Evolutionary conservation across 1,139 yeast species (phyloP).

Genomic region (Scheffersomyces segobiensis): DNA sequence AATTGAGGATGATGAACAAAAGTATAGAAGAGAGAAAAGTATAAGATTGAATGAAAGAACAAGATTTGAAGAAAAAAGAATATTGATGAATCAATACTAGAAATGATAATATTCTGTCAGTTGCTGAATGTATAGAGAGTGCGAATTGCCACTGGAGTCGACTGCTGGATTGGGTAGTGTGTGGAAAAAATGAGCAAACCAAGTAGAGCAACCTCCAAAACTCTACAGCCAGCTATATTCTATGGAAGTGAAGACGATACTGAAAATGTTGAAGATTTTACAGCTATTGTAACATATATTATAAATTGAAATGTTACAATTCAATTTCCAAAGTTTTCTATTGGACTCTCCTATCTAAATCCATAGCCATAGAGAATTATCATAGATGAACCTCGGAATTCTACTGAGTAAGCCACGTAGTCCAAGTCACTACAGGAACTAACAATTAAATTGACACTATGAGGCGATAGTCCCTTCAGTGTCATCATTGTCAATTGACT

Average conservation of each 20-base stretch:
- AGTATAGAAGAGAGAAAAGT: neutral
- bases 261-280: neutral
- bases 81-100: neutral
- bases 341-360: too few species aligned
- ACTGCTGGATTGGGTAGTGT: neutral
- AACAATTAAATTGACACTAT: too few species aligned
- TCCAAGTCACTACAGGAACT: too few species aligned
- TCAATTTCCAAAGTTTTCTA: neutral
- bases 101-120: neutral
- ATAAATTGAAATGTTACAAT: neutral
- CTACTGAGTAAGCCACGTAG: too few species aligned
- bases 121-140: neutral
- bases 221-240: neutral
- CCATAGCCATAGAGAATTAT: neutral
- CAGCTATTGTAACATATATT: neutral
- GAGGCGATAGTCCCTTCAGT: too few species aligned
- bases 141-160: neutral
- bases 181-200: neutral
- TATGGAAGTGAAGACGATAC: too few species aligned
- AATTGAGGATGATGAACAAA: conserved; percentile 2
- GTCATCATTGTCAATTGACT: too few species aligned
- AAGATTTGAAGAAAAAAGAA: neutral
- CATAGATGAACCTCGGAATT: too few species aligned
- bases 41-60: conserved; percentile 1
- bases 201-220: too few species aligned